Percentiles rank a stretch among this genome's conserved stretches.
Evolutionary conservation across 495 filamentous ascomycete species (phyloP).

Genomic region (Xylaria grammica): DNA sequence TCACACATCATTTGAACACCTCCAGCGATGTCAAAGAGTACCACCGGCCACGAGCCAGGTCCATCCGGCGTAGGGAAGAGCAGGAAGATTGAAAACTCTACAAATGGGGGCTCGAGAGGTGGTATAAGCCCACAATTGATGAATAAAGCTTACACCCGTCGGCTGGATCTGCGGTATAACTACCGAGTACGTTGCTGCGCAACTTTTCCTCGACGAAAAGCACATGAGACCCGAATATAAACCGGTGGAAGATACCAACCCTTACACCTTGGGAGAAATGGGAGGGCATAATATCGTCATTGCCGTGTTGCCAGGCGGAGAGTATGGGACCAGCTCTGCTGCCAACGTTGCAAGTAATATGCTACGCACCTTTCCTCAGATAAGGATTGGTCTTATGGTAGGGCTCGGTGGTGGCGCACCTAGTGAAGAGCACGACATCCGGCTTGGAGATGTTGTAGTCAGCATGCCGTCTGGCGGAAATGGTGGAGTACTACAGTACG

Average conservation of each 20-base stretch:
- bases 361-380: constrained; percentile 46
- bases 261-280: not conserved
- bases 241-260: constrained; percentile 6
- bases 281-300: constrained; percentile 41
- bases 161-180: constrained; percentile 57
- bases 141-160: constrained; percentile 49
- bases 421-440: constrained; percentile 39
- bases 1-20: no score
- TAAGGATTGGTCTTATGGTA: constrained; percentile 53
- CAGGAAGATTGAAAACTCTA: no score
- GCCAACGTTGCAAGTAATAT: constrained; percentile 40
- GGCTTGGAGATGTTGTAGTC: constrained; percentile 53
- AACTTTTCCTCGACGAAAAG: constrained; percentile 52
- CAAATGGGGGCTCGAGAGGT: no score
- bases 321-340: constrained; percentile 44
- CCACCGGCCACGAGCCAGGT: no score
- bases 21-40: no score
- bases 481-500: constrained; percentile 47
- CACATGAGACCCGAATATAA: not conserved
- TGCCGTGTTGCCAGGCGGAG: constrained; percentile 42
- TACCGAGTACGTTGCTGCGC: constrained; percentile 51
- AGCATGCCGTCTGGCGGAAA: constrained; percentile 31
- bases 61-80: no score
- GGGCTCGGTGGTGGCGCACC: constrained; percentile 54
- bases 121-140: no score